A percentile compares a stretch with the other conserved stretches of the same genome.
These are phyloP conservation scores for Moringa oleifera DNA, from an alignment of 345 rosid species.

Conservation along the genomic window DNA sequence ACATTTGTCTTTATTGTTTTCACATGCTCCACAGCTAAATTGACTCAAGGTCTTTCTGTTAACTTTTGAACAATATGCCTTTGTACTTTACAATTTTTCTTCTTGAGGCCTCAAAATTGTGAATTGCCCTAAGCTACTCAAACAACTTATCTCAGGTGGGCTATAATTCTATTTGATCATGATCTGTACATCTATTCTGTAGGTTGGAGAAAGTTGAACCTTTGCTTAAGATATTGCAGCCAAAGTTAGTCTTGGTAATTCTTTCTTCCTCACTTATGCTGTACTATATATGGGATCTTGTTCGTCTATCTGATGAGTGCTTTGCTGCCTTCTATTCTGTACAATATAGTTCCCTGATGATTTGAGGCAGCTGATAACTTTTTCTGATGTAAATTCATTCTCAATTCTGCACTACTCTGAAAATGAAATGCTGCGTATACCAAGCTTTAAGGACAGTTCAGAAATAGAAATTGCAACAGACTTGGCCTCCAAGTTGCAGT, in stretches of 20 bases:
- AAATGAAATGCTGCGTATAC: conserved; percentile 41
- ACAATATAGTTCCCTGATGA: conserved; percentile 55
- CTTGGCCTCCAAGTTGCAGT: conserved; percentile 34
- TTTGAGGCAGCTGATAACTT: conserved; percentile 27
- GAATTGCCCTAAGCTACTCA: neutral
- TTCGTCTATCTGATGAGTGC: neutral
- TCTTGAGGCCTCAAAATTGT: no score
- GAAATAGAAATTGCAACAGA: conserved; percentile 54
- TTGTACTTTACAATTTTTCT: no score
- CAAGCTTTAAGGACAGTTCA: conserved; percentile 26
- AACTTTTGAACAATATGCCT: no score
- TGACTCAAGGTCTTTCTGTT: no score
- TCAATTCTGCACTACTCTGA: conserved; percentile 36
- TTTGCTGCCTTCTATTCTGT: conserved; percentile 4
- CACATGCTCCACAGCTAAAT: no score
- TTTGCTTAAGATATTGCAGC: conserved; percentile 55
- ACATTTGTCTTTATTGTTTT: no score
- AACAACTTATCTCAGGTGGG: neutral
- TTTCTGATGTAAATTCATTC: conserved; percentile 22
- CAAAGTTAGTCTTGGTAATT: conserved; percentile 59
- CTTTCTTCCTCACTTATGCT: conserved; percentile 3
- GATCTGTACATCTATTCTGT: conserved; percentile 2
- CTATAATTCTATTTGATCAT: neutral
- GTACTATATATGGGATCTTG: neutral
- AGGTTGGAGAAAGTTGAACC: conserved; percentile 45